phyloP scores from a whole-genome alignment of 129 eudicot species.

The Scalesia atractyloides region DNA sequence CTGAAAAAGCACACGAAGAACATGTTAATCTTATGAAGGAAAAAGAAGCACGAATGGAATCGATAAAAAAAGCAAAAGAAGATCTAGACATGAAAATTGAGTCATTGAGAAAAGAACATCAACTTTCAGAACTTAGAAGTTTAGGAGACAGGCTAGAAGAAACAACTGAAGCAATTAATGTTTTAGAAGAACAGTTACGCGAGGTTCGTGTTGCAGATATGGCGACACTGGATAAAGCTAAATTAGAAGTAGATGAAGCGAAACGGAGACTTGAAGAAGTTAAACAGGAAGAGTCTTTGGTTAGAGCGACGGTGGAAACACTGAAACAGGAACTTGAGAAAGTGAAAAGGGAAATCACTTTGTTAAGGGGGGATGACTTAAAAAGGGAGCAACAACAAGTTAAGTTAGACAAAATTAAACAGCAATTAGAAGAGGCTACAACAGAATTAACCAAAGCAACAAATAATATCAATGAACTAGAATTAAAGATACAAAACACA shows the following conservation, averaged over 20 bases:
- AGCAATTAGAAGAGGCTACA: constrained; percentile 50
- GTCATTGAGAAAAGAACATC: constrained; percentile 43
- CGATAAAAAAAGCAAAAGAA: constrained; percentile 40
- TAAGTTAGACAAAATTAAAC: constrained; percentile 48
- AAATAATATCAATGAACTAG: constrained; percentile 40
- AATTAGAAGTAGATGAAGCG: constrained; percentile 51
- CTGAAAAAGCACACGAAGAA: constrained; percentile 50
- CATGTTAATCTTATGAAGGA: constrained; percentile 43
- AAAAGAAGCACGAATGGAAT: constrained; percentile 41
- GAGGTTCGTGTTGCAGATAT: constrained; percentile 52
- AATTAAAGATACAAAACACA: constrained; percentile 34
- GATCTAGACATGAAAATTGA: constrained; percentile 41
- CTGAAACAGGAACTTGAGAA: constrained; percentile 53
- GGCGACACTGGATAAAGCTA: constrained; percentile 32
- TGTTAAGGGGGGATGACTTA: constrained; percentile 39
- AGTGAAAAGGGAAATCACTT: constrained; percentile 45
- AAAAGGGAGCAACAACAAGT: constrained; percentile 48
- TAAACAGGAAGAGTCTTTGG: constrained; percentile 43
- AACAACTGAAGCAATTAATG: constrained; percentile 49
- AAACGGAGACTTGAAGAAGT: constrained; percentile 44
- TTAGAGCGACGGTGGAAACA: constrained; percentile 41
- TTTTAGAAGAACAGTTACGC: constrained; percentile 56
- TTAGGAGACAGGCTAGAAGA: constrained; percentile 54
- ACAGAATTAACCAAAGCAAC: constrained; percentile 35
- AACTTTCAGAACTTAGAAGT: constrained; percentile 33